Percentiles rank a stretch among this genome's conserved stretches.
These are phyloP conservation scores for Mycena leptocephala DNA, from an alignment of 768 basidiomycete genomes.

Conservation along the genomic window DNA sequence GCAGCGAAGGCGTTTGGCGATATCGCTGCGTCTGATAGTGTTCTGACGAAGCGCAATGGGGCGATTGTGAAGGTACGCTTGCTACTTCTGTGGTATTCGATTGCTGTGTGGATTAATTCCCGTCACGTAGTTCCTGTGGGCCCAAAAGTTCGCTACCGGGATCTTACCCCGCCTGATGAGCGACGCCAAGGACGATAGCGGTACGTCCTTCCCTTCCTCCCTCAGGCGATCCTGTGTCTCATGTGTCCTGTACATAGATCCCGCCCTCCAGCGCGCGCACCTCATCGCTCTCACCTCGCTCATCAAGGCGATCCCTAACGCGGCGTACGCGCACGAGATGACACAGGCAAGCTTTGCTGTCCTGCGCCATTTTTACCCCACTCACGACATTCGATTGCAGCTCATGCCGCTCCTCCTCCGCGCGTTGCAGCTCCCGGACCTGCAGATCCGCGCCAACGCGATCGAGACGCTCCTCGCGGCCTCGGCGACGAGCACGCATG, in stretches of 20 bases:
- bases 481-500: constrained; percentile 56
- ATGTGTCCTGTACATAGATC: constrained; percentile 53
- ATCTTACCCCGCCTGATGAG: constrained; percentile 84
- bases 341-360: constrained; percentile 44
- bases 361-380: neutral
- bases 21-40: constrained; percentile 71
- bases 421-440: constrained; percentile 84
- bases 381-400: constrained; percentile 57
- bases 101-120: neutral
- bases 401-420: constrained; percentile 92
- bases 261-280: constrained; percentile 74
- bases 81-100: neutral
- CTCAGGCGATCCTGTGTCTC: neutral
- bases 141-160: constrained; percentile 81
- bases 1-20: constrained; percentile 86
- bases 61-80: constrained; percentile 81
- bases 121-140: constrained; percentile 74
- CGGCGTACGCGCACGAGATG: constrained; percentile 81
- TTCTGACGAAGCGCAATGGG: constrained; percentile 85
- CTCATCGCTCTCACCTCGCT: constrained; percentile 89
- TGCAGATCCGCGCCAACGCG: constrained; percentile 82
- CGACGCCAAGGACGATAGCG: constrained; percentile 70
- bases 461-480: constrained; percentile 86
- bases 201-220: constrained; percentile 55
- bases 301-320: constrained; percentile 85